Percentiles rank a stretch among this genome's conserved stretches.
Conservation (phyloP, 78 protist species). For the Dictyostelium brefeldianum region DNA sequence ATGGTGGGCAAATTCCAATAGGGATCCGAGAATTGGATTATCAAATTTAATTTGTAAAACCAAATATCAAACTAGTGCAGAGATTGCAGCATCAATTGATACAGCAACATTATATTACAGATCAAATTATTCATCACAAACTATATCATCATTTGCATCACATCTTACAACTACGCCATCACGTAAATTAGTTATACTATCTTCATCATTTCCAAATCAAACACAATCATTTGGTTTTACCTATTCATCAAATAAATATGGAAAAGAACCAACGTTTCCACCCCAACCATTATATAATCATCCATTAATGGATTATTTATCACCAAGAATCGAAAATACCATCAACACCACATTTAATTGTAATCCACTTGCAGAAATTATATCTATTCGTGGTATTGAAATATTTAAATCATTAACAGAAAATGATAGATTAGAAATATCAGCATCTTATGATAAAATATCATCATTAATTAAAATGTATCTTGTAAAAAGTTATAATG, state of each 20-base stretch:
- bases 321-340: not conserved
- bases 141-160: not conserved
- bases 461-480: not conserved
- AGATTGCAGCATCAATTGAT: constrained; percentile 55
- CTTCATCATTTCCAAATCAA: not conserved
- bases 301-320: constrained; percentile 15
- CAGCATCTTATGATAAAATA: constrained; percentile 8
- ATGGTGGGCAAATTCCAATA: not conserved
- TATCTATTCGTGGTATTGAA: constrained; percentile 43
- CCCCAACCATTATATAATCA: not conserved
- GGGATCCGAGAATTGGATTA: not conserved
- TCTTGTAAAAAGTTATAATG: not conserved
- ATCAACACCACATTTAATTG: no score
- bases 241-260: not conserved
- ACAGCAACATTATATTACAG: constrained; percentile 44
- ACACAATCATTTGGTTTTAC: not conserved
- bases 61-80: constrained; percentile 38
- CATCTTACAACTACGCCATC: not conserved
- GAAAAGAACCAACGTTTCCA: not conserved
- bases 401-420: not conserved
- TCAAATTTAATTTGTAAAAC: not conserved
- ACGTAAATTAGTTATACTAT: not conserved
- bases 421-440: not conserved
- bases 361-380: constrained; percentile 25
- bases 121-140: constrained; percentile 10